Evolutionary conservation across 108 stramenopile genomes (phyloP), one percentile per base, ranked within the genome.

Genomic region (Fistulifera pelliculosa): DNA sequence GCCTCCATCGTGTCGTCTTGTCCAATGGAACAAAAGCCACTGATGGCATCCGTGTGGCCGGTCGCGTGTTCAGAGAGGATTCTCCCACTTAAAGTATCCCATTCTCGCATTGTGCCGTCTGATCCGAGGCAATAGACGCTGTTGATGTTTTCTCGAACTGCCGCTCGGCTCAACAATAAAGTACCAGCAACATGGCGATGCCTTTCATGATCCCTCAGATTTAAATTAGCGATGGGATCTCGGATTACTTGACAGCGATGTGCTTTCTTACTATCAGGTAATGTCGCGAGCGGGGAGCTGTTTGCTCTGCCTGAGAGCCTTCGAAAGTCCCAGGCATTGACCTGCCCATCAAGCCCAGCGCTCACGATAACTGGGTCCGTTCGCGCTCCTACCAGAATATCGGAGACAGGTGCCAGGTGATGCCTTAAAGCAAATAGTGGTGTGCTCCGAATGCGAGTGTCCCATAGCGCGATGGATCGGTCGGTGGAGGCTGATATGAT

Each of bases 241-340:
- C 89, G 69, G 17, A 85, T 66, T 5, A 74, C 58, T 53, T 71
- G 68, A 58, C 63, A 67, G 12, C 31, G 38, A 17, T 50, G 47
- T 11, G 55, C 44, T 11, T 71, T 72, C n/a, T 43, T 45, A 28
- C 11, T 31, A 14, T 18, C 49, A 45, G 15, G 14, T 4, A 41
- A 14, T 42, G 18, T 31, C 22, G 26, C 11, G 41, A 38, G 12
- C 7, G 47, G 48, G 18, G 23, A 23, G 14, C 27, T 27, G 15
- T 31, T 41, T 8, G 64, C 66, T 26, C 54, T 49, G 18, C 73
- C 65, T 10, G 85, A 84, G 16, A 92, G 59, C 0, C 57, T 60
- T 16, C 90, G 68, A 60, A 92, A 87, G 60, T 92, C 90, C 90
- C 90, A 92, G 49, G 90, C 83, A 7, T 83, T 81, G 28, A 92